Conservation (phyloP, 192 early-diverging fungal genomes). For the Coemansia sp. region DNA sequence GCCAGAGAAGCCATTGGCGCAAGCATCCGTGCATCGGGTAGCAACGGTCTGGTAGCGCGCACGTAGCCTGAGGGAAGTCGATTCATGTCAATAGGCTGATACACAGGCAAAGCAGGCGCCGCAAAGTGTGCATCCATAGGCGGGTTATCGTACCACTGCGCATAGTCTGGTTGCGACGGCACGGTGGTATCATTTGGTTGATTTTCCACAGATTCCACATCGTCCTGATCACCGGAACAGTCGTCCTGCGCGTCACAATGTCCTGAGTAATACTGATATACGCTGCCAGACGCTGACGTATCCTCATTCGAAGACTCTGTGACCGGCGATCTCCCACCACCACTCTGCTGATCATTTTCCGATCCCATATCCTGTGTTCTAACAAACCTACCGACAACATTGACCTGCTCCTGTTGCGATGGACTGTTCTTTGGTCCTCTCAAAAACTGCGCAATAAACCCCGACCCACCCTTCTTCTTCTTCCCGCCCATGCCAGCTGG, state of each 20-base stretch:
- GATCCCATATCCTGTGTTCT: not conserved
- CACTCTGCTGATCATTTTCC: not conserved
- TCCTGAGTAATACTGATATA: too few species aligned
- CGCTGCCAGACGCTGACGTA: too few species aligned
- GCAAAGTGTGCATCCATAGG: slow-evolving; percentile 14
- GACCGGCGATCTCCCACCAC: not conserved
- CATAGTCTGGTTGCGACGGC: too few species aligned
- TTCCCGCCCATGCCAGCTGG: not conserved
- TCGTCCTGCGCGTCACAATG: too few species aligned
- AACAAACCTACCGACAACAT: slow-evolving; percentile 2
- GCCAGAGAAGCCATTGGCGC: slow-evolving; percentile 53
- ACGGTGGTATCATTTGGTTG: too few species aligned
- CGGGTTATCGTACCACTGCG: not conserved
- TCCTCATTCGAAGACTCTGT: too few species aligned
- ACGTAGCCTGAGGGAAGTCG: slow-evolving; percentile 11
- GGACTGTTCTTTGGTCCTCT: slow-evolving; percentile 13
- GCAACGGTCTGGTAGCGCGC: slow-evolving; percentile 30
- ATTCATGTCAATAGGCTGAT: slow-evolving; percentile 47
- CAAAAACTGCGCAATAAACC: slow-evolving; percentile 46
- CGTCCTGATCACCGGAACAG: too few species aligned
- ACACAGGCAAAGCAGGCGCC: slow-evolving; percentile 31
- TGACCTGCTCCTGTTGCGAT: not conserved
- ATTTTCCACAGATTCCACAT: too few species aligned
- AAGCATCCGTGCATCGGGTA: slow-evolving; percentile 42
- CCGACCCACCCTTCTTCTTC: slow-evolving; percentile 9